A percentile compares a stretch with the other conserved stretches of the same genome.
phyloP scores from a whole-genome alignment of 2,329 filamentous ascomycete species.

The Claviceps sorghi region DNA sequence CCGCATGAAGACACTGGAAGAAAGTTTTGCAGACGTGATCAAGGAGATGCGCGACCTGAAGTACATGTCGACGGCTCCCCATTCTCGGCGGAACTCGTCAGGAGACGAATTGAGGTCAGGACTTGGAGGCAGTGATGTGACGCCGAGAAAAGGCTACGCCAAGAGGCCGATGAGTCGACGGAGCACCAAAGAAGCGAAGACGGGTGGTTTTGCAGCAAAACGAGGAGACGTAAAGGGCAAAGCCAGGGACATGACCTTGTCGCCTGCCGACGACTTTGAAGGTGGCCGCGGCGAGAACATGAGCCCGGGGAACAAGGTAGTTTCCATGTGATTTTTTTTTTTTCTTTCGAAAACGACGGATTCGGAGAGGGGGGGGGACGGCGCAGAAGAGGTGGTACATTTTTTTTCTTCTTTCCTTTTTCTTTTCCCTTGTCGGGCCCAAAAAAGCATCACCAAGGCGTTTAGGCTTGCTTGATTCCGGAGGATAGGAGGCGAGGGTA shows the following conservation, averaged over 20 bases:
- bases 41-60: conserved; percentile 59
- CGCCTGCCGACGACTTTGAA: conserved; percentile 23
- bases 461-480: background rate
- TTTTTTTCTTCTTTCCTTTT: too few relatives aligned
- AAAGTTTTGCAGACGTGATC: conserved; percentile 77
- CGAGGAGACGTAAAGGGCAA: conserved; percentile 28
- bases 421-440: too few relatives aligned
- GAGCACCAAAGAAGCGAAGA: conserved; percentile 27
- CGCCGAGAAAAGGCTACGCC: conserved; percentile 14
- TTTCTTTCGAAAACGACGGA: background rate
- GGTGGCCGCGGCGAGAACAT: conserved; percentile 19
- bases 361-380: background rate
- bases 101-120: conserved; percentile 23
- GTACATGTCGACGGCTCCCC: conserved; percentile 29
- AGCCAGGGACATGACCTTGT: conserved; percentile 29
- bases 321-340: conserved; percentile 30
- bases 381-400: too few relatives aligned
- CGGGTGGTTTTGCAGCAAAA: conserved; percentile 13
- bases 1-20: conserved; percentile 84
- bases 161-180: conserved; percentile 24
- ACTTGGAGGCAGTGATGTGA: conserved; percentile 19
- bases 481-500: background rate
- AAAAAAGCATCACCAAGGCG: background rate
- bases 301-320: conserved; percentile 12
- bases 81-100: conserved; percentile 38